Conservation (phyloP, 2,329 filamentous ascomycete genomes). For the Colletotrichum gloeosporioides region DNA sequence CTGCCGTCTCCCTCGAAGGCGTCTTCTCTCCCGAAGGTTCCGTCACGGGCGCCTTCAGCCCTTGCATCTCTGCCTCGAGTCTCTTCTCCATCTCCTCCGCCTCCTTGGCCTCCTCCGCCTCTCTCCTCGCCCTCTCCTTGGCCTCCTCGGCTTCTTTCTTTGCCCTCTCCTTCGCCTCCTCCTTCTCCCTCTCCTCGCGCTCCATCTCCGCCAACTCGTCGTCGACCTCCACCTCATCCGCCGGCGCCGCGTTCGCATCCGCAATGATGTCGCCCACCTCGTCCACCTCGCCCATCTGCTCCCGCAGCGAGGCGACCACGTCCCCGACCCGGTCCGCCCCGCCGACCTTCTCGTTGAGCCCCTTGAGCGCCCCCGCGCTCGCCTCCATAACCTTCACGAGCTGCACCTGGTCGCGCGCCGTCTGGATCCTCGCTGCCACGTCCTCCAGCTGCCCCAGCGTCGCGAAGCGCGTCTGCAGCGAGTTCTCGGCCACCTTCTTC, state of each 20-base stretch:
- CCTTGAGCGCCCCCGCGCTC: slow-evolving; percentile 73
- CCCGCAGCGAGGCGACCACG: slow-evolving; percentile 75
- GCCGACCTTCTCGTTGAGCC: slow-evolving; percentile 78
- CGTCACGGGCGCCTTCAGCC: not conserved
- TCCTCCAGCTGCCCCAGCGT: slow-evolving; percentile 84
- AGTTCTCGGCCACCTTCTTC: slow-evolving; percentile 81
- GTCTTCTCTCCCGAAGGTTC: slow-evolving; percentile 26
- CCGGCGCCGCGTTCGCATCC: slow-evolving; percentile 57
- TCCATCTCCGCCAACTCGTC: slow-evolving; percentile 85
- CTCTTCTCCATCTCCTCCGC: slow-evolving; percentile 53
- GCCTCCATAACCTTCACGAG: slow-evolving; percentile 84
- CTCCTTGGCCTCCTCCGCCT: slow-evolving; percentile 50
- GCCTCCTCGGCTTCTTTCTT: slow-evolving; percentile 48
- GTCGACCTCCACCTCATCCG: slow-evolving; percentile 87
- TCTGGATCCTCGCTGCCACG: slow-evolving; percentile 81
- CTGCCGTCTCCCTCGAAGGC: slow-evolving; percentile 33
- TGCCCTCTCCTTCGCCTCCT: slow-evolving; percentile 46
- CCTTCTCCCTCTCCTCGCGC: slow-evolving; percentile 58
- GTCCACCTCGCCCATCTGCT: slow-evolving; percentile 82
- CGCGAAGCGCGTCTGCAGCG: slow-evolving; percentile 72
- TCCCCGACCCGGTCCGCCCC: slow-evolving; percentile 77
- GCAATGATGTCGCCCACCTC: slow-evolving; percentile 81
- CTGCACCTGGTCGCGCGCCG: slow-evolving; percentile 84
- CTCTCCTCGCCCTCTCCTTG: slow-evolving; percentile 41
- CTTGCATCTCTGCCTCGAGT: slow-evolving; percentile 47